A percentile compares a stretch with the other conserved stretches of the same genome.
Evolutionary conservation across 2,329 filamentous ascomycete species (phyloP).

Genomic region (Penicillium thymicola): DNA sequence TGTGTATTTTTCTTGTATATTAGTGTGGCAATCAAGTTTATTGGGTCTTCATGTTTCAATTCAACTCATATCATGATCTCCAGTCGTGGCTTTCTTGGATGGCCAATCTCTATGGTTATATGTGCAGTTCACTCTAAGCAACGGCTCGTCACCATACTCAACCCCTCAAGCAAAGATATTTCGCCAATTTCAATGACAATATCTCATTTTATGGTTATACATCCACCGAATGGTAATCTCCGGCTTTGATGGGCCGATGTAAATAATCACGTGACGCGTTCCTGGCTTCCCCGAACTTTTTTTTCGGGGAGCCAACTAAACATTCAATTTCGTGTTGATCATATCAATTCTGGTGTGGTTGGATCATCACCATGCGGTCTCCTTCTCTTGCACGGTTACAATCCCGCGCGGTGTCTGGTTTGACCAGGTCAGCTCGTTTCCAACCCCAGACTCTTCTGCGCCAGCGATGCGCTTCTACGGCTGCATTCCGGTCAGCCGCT

Average conservation of each 20-base stretch:
- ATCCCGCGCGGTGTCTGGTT: conserved; percentile 37
- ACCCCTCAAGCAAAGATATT: background rate
- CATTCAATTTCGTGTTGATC: conserved; percentile 23
- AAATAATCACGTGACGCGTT: conserved; percentile 32
- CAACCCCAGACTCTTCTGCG: conserved; percentile 36
- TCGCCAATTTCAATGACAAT: background rate
- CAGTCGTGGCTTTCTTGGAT: background rate
- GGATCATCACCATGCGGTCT: conserved; percentile 39
- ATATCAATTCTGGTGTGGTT: conserved; percentile 27
- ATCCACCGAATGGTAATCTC: conserved; percentile 12
- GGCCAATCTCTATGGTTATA: background rate
- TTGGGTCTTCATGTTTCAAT: conserved; percentile 17
- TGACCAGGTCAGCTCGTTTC: conserved; percentile 36
- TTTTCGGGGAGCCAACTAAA: conserved; percentile 30
- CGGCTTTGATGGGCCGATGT: conserved; percentile 20
- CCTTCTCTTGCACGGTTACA: conserved; percentile 42
- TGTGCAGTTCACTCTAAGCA: background rate
- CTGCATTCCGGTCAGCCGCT: conserved; percentile 34
- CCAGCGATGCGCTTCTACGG: conserved; percentile 40
- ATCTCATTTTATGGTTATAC: background rate
- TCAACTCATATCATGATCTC: conserved; percentile 12
- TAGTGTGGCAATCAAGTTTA: conserved; percentile 18
- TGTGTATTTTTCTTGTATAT: conserved; percentile 27
- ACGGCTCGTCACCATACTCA: background rate
- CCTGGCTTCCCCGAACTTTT: conserved; percentile 41